Evolutionary conservation across 768 basidiomycete genomes (phyloP).

Genomic region (Coprinellus micaceus): DNA sequence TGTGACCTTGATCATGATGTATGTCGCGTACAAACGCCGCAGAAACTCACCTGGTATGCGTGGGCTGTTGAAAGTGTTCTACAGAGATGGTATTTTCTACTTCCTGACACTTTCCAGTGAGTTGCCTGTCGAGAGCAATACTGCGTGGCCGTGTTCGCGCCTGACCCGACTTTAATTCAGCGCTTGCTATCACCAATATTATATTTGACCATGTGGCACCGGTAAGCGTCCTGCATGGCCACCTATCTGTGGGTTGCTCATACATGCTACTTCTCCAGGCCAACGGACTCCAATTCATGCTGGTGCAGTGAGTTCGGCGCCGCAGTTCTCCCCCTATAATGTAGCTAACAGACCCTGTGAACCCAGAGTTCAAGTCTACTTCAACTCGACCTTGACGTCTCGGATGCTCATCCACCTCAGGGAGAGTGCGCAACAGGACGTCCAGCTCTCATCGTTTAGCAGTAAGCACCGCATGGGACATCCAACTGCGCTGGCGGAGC

Average conservation of each 20-base stretch:
- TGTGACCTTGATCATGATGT: not conserved
- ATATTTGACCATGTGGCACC: not conserved
- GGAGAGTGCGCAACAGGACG: not conserved
- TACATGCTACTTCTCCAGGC: not conserved
- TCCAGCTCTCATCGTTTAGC: not conserved
- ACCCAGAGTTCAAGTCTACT: not conserved
- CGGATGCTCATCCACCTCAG: not conserved
- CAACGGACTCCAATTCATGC: not conserved
- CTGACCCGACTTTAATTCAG: not conserved
- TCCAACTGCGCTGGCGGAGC: not conserved
- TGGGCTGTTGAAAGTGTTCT: not conserved
- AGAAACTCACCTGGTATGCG: not conserved
- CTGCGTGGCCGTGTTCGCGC: no score
- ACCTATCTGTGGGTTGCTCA: not conserved
- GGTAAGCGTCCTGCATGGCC: not conserved
- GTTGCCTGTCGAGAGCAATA: not conserved
- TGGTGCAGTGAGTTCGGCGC: not conserved
- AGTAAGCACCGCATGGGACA: not conserved
- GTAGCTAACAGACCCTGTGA: not conserved
- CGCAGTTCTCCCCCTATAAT: not conserved
- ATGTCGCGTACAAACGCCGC: not conserved
- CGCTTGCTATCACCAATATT: not conserved
- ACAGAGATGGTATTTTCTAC: not conserved
- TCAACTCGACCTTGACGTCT: not conserved
- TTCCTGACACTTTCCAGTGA: not conserved